Percentiles rank a stretch among this genome's conserved stretches.
These are phyloP conservation scores for Glonium stellatum DNA, from an alignment of 495 filamentous ascomycete species.

Conservation along the genomic window DNA sequence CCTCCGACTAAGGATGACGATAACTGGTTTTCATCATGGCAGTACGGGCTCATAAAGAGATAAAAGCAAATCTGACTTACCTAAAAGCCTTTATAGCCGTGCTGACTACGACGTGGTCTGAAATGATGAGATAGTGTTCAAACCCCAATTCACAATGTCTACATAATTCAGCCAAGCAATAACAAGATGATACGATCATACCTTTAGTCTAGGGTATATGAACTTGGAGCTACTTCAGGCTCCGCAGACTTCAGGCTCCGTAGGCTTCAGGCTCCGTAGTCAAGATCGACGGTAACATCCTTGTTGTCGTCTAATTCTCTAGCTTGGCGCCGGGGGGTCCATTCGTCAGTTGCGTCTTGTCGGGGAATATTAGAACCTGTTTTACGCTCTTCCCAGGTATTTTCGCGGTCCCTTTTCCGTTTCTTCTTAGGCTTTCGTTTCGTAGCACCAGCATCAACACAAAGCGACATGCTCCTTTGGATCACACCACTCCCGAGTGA, in stretches of 20 bases:
- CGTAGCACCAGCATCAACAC: background rate
- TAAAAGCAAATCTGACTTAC: background rate
- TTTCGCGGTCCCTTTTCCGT: conserved; percentile 20
- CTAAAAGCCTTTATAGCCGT: background rate
- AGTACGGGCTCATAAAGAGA: background rate
- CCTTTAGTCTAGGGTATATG: too few relatives aligned
- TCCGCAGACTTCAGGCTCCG: too few relatives aligned
- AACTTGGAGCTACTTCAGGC: too few relatives aligned
- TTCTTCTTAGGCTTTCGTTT: conserved; percentile 33
- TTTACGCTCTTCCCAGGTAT: background rate
- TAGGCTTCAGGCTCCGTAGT: conserved; percentile 32
- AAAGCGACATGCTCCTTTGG: background rate
- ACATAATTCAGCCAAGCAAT: background rate
- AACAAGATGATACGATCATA: too few relatives aligned
- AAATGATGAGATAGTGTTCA: too few relatives aligned
- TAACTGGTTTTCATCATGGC: background rate
- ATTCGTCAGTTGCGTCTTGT: conserved; percentile 22
- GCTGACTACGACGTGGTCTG: too few relatives aligned
- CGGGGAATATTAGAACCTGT: background rate
- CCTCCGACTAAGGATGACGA: background rate
- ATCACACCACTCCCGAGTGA: background rate
- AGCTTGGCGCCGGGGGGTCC: conserved; percentile 32
- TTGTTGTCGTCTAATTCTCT: conserved; percentile 31
- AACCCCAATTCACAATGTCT: background rate
- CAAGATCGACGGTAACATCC: conserved; percentile 27